phyloP scores from a whole-genome alignment of 768 basidiomycete genomes.

The Termitomyces titanicus region DNA sequence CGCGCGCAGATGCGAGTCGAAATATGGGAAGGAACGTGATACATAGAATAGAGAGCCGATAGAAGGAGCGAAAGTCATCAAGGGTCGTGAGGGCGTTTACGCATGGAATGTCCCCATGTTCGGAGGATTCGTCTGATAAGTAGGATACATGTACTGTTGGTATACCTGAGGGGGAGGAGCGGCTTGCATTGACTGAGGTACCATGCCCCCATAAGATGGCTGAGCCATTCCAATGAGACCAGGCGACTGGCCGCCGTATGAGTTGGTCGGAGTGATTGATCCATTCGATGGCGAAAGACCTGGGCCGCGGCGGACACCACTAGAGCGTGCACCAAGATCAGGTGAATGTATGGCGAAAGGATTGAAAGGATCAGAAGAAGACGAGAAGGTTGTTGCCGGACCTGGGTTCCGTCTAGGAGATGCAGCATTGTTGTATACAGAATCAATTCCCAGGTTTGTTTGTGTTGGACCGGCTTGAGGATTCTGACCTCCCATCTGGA shows the following conservation, averaged over 20 bases:
- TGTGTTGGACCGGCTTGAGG: slow-evolving; percentile 70
- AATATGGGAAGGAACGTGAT: slow-evolving; percentile 28
- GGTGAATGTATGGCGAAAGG: slow-evolving; percentile 46
- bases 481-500: slow-evolving; percentile 89
- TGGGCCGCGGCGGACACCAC: slow-evolving; percentile 44
- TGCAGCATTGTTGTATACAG: slow-evolving; percentile 45
- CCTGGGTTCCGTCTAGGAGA: slow-evolving; percentile 35
- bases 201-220: slow-evolving; percentile 57
- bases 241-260: slow-evolving; percentile 61
- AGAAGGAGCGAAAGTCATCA: slow-evolving; percentile 39
- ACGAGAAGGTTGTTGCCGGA: slow-evolving; percentile 33
- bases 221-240: slow-evolving; percentile 64
- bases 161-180: slow-evolving; percentile 69
- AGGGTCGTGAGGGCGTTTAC: slow-evolving; percentile 42
- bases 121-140: slow-evolving; percentile 74
- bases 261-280: slow-evolving; percentile 32
- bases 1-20: slow-evolving; percentile 25
- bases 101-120: slow-evolving; percentile 78
- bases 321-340: slow-evolving; percentile 44
- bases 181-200: slow-evolving; percentile 39
- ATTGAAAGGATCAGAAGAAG: slow-evolving; percentile 45
- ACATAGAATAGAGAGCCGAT: slow-evolving; percentile 28
- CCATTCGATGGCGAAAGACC: slow-evolving; percentile 44
- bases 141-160: slow-evolving; percentile 80
- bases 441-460: slow-evolving; percentile 63